Evolutionary conservation across 225 moss, liverwort and hornwort genomes (phyloP), one percentile per base, ranked within the genome.

Genomic region (Sphagnum contortum): DNA sequence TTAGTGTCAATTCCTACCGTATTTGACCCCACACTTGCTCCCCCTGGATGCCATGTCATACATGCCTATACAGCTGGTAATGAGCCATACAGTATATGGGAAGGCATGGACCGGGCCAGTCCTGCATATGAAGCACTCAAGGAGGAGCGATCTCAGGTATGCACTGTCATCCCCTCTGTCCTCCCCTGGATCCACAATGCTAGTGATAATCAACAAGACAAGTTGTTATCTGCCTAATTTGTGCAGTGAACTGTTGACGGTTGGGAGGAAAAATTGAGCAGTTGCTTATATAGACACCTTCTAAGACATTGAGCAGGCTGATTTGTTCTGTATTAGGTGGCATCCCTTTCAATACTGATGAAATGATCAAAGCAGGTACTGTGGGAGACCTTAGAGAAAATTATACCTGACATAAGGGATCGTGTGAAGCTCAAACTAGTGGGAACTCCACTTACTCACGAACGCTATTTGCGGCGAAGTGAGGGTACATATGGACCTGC

Each of bases 51-150:
- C 71, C 88, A 91, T 66, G 82, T 87, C 13, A 75, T 91, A 50
- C 91, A 91, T 63, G 86, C 91, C 2, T 91, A 91, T 66, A 89
- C 91, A 1, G 86, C 91, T 55, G 91, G 91, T 54, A 91, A 88
- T 60, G 91, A 91, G 48, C 91, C 91, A 50, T 91, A 91, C 57
- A 65, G 70, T 48, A 74, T 89, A 51, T 91, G 91, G 91, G 82
- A 79, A 62, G 91, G 84, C n/a, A 70, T 87, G 86, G 86, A 91
- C 63, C 72, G 86, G 48, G 79, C 81, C 68, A 82, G 88, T 54
- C 69, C 77, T 4, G 76, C 84, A 55, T 91, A 91, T 57, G 75
- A 63, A 49, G 73, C 68, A 52, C 63, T 91, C 64, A 91, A 91
- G 57, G 91, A 88, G 59, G 88, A 91, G 64, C 79, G 91, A 46